Base-by-base conservation (phyloP, 140 eudicot species). In the Ambrosia hybrid region DNA sequence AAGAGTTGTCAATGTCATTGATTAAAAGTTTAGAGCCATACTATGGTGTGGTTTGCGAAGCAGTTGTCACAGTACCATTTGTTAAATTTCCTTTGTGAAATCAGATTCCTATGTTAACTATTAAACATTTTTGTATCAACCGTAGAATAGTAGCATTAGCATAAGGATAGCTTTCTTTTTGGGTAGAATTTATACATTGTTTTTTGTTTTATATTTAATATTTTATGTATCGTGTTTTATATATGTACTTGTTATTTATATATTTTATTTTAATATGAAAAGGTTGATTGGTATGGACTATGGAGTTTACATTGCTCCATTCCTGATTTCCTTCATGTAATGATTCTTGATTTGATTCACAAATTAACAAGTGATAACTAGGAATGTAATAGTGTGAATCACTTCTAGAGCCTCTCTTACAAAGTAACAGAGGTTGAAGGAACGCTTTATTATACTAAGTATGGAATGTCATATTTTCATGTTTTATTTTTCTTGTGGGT, bases 291-390 rank as follows among this genome's bases (percentile, higher is more conserved):
- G 17, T 43, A 52, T 34, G 5, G 30, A 36, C n/a, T n/a, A n/a
- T n/a, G n/a, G n/a, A n/a, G 6, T 62, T 14, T 61, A 30, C 61
- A 37, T 41, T 5, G 46, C 13, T 7, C 46, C 46, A 41, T 41
- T 41, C 9, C 30, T 21, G 30, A 21, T 21, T 21, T 21, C 30
- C n/a, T 9, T 30, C 33, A 41, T 60, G 30, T 48, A 60, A 48
- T 72, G 37, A 9, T 46, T 45, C 53, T 48, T 0, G 0, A 12
- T 46, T 34, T 51, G 55, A 36, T 63, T 37, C 5, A 73, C 71
- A 33, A 15, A 34, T n/a, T 61, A 15, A 71, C 45, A 57, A 74
- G 53, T 51, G 53, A 63, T 48, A 49, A 65, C 15, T 62, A 63
- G 55, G 26, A 58, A 58, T 58, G 76, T 43, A 26, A 43, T 7